Evolutionary conservation across 78 protist species (phyloP), one percentile per base, ranked within the genome.

Genomic region (Cyanophora paradoxa): DNA sequence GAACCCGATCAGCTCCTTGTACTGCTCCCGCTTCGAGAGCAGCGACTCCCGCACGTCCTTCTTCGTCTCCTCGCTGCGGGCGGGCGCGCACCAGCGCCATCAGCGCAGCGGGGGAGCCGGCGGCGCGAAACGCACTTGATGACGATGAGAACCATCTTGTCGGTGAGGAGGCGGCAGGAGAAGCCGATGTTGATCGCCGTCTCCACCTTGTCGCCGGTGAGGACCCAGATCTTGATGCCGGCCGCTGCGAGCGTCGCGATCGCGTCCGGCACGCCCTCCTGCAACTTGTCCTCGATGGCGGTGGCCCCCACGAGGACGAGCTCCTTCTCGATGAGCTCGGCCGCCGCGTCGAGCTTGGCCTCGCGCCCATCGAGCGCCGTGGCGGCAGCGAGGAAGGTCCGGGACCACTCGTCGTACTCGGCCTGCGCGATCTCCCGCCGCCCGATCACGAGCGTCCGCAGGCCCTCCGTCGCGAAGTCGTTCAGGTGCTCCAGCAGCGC

Each of bases 371-470:
- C 36, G 26, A 50, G 3, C 22, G 81, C 66, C 33, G 57, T 30
- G 30, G 28, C 0, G 44, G 72, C 81, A 17, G 65, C 74, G 46
- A 31, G 56, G 68, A 42, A 36, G 39, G 20, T 10, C 13, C 13
- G 19, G 26, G 13, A 58, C 66, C 54, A 84, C 37, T 72, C 87
- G 16, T 36, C n/a, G n/a, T n/a, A n/a, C n/a, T n/a, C n/a, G n/a
- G n/a, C 81, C 41, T 75, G 82, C 4, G 61, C 7, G n/a, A 94
- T 44, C 22, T 24, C 63, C 24, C 74, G 58, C 48, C 56, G 20
- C 8, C 92, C 93, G 17, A 88, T 24, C 44, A 84, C 78, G 13
- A 96, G 85, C 19, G 97, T 93, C 57, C 97, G 89, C 34, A 91
- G 81, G 24, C 97, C 97, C 48, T 33, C 48, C 24, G 39, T 39